phyloP scores from a whole-genome alignment of 805 yeast species.

The Pichia membranifaciens region DNA sequence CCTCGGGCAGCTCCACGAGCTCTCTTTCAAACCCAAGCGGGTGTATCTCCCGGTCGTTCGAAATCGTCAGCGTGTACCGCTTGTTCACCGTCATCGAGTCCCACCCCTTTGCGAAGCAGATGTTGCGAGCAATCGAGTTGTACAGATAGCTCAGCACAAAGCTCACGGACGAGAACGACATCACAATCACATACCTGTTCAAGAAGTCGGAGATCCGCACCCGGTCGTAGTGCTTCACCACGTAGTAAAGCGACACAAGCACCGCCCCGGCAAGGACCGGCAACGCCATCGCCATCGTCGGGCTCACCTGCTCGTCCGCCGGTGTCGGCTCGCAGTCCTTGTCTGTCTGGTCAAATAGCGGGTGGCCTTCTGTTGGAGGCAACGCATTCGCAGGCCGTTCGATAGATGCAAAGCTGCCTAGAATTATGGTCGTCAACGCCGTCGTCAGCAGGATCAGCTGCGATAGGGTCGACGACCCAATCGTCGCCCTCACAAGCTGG shows the following conservation, averaged over 20 bases:
- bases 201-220: slow-evolving; percentile 30
- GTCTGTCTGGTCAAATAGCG: slow-evolving; percentile 39
- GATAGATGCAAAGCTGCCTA: slow-evolving; percentile 34
- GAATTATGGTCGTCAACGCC: slow-evolving; percentile 15
- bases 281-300: slow-evolving; percentile 33
- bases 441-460: slow-evolving; percentile 21
- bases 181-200: slow-evolving; percentile 31
- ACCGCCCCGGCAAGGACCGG: slow-evolving; percentile 40
- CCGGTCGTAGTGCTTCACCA: slow-evolving; percentile 29
- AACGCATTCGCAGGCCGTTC: slow-evolving; percentile 27
- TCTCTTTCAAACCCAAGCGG: slow-evolving; percentile 36
- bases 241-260: slow-evolving; percentile 36
- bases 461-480: slow-evolving; percentile 17
- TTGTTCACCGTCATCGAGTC: slow-evolving; percentile 27
- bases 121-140: slow-evolving; percentile 25
- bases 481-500: slow-evolving; percentile 10
- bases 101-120: slow-evolving; percentile 24
- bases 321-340: slow-evolving; percentile 23
- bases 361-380: slow-evolving; percentile 32
- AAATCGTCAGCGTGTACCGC: slow-evolving; percentile 38
- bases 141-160: slow-evolving; percentile 26
- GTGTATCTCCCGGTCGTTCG: slow-evolving; percentile 33
- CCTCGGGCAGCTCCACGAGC: slow-evolving; percentile 24
- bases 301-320: slow-evolving; percentile 17
- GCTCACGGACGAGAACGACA: slow-evolving; percentile 32